These are phyloP conservation scores for Kodamaea alishanica DNA, from an alignment of 1,139 yeast genomes.

Conservation along the genomic window DNA sequence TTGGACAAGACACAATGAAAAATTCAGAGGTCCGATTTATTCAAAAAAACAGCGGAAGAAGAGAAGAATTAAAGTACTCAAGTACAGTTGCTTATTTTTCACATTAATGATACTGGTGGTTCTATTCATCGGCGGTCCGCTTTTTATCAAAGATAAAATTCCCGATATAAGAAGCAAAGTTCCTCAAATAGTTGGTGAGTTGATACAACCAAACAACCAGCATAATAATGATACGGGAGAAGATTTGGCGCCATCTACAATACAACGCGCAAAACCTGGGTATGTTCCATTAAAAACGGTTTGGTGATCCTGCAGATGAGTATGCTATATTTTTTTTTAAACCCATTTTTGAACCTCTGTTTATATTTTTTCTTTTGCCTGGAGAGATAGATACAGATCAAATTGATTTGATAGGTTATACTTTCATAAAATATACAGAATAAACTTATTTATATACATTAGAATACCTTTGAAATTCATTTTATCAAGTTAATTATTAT, in stretches of 20 bases:
- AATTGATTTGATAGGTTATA: too few species aligned
- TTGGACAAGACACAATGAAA: constrained; percentile 33
- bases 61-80: constrained; percentile 13
- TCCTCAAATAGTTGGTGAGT: constrained; percentile 25
- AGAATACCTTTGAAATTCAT: not conserved
- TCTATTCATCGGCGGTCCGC: constrained; percentile 22
- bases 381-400: too few species aligned
- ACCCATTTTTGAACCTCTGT: not conserved
- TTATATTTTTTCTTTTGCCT: too few species aligned
- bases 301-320: not conserved
- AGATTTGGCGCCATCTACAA: constrained; percentile 20
- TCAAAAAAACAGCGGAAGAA: constrained; percentile 18
- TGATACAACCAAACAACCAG: constrained; percentile 56
- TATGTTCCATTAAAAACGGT: constrained; percentile 5
- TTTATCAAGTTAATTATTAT: not conserved
- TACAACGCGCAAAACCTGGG: constrained; percentile 20
- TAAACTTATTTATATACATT: not conserved
- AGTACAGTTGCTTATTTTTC: constrained; percentile 18
- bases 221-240: constrained; percentile 62
- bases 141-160: constrained; percentile 20
- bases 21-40: constrained; percentile 25
- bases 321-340: not conserved
- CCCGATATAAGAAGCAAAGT: constrained; percentile 16
- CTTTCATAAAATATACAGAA: too few species aligned
- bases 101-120: constrained; percentile 15